Percentiles rank a stretch among this genome's conserved stretches.
phyloP scores from a whole-genome alignment of 257 asterid genomes.

The Osmanthus fragrans region DNA sequence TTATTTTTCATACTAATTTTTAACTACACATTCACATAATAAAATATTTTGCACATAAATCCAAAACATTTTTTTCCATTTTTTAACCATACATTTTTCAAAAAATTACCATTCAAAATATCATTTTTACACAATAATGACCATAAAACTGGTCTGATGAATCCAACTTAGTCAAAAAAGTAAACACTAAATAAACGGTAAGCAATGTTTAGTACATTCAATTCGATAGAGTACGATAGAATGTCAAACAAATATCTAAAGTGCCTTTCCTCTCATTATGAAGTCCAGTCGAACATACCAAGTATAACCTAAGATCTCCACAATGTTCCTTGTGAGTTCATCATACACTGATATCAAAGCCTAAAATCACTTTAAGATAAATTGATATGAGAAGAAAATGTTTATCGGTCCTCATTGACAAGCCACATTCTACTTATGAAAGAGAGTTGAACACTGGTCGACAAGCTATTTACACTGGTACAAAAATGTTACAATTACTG shows the following conservation, averaged over 20 bases:
- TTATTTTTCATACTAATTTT: too few relatives aligned
- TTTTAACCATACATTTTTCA: too few relatives aligned
- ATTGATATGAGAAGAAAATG: neutral
- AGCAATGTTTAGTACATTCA: too few relatives aligned
- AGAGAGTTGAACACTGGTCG: neutral
- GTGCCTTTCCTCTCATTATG: neutral
- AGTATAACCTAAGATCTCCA: neutral
- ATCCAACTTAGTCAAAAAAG: too few relatives aligned
- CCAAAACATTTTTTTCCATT: too few relatives aligned
- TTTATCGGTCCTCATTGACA: slow-evolving; percentile 13
- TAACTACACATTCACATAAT: too few relatives aligned
- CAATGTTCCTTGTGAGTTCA: slow-evolving; percentile 5
- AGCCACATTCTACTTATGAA: slow-evolving; percentile 12
- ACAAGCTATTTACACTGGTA: slow-evolving; percentile 25
- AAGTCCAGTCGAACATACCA: neutral
- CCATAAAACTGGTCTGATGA: too few relatives aligned
- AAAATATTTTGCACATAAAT: too few relatives aligned
- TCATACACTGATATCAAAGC: neutral
- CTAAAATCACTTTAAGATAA: neutral
- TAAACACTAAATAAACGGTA: too few relatives aligned
- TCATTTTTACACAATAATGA: too few relatives aligned
- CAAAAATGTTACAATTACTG: slow-evolving; percentile 32
- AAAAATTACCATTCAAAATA: too few relatives aligned
- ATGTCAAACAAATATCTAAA: neutral
- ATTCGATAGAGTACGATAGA: too few relatives aligned